Base-by-base conservation (phyloP, 495 filamentous ascomycete genomes). In the Pyrenopolyporus hunteri region DNA sequence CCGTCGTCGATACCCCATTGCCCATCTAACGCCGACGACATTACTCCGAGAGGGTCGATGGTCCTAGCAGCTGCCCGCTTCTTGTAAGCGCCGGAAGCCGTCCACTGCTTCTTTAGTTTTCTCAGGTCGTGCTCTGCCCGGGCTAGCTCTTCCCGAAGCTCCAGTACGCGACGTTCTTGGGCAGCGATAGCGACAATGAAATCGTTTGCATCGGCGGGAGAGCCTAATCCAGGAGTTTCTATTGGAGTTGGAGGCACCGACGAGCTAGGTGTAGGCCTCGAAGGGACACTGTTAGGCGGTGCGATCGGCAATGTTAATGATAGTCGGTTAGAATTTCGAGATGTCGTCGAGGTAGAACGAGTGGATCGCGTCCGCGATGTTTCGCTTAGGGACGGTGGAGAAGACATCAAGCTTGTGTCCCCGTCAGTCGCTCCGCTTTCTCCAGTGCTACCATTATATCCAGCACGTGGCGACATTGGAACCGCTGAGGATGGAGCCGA, bases 81-180 rank as follows among this genome's bases (percentile, higher is more conserved):
- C 78, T 84, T 92, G 31, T 85, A 83, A 45, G 85, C 86, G 69
- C 97, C 92, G 28, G 93, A 87, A 19, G 78, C 72, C 2, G 88
- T 82, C 90, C 91, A 87, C 67, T 94, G 90, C 57, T 84, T 88
- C 74, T 97, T 97, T 42, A 98, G 77, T 53, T 77, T 84, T 26
- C 78, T 74, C 53, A 98, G 76, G 28, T 97, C 91, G 3, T 73
- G 70, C 68, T 98, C 94, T 7, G 94, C 93, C 48, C 86, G 86
- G 6, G 76, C 72, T 9, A 98, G 80, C 71, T 97, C 94, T 71
- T 98, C 94, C 43, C 86, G 87, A 25, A 98, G 79, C 77, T 98
- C 94, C 35, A 98, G 76, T 4, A 98, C 93, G 46, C 85, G 85
- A n/a, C 94, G 85, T 70, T 98, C 94, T 73, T 97, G 92, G 4